Evolutionary conservation across 2,329 filamentous ascomycete genomes (phyloP), one percentile per base, ranked within the genome.

Genomic region (Beauveria rudraprayagi): DNA sequence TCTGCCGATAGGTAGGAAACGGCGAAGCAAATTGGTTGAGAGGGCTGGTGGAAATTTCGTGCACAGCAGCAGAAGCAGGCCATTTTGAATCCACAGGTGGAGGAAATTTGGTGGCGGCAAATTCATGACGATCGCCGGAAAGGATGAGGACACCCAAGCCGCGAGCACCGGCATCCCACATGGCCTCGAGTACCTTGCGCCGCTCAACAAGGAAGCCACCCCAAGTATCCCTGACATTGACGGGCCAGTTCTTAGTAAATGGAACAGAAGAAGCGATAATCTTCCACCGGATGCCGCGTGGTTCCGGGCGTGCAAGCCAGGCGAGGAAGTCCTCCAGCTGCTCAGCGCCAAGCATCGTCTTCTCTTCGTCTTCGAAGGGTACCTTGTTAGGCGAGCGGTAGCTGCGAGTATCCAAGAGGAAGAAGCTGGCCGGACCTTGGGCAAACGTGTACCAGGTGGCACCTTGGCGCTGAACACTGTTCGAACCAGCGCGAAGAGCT

Each of bases 211-310:
- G 80, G 73, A 96, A 97, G 0, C 93, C 93, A 52, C 91, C 91
- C 94, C 94, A 99, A 0, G 94, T 97, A 70, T 99, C 94, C 63
- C 87, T 81, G 2, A 85, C 86, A 65, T 94, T 93, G 65, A 96
- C 84, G 26, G 86, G 88, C 93, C 94, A 99, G 73, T 99, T 99
- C 77, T 96, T 96, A 7, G 94, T 97, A 71, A 99, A 96, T 0
- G 94, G 94, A 5, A 97, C 89, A 19, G 90, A 92, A 44, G 90
- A 92, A 19, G 92, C 87, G 56, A 99, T 79, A 67, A 99, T 86
- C 77, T 97, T 97, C 93, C 94, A 99, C 69, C 88, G 87, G 0
- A 97, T 87, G 1, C 91, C 91, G 34, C 78, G 77, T 0, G 90
- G 88, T 64, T 91, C 89, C 0, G 89, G 86, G 1, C 83, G 84